A percentile compares a stretch with the other conserved stretches of the same genome.
These are phyloP conservation scores for Phragmites australis DNA, from an alignment of 176 grass and related monocot genomes.

Conservation along the genomic window DNA sequence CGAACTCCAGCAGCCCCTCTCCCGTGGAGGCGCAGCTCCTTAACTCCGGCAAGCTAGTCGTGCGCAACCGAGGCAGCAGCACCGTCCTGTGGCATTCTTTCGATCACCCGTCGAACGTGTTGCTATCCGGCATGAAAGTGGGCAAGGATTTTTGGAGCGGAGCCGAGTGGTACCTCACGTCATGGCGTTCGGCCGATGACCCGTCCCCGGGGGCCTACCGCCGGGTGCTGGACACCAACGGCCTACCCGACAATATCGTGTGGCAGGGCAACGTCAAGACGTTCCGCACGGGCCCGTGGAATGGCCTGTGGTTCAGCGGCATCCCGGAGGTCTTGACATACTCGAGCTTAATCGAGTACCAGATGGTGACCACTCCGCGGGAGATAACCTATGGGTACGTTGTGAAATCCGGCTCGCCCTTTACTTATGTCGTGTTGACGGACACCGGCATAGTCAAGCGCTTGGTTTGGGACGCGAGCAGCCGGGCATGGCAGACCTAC, in stretches of 20 bases:
- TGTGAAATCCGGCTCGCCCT: slow-evolving; percentile 17
- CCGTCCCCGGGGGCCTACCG: slow-evolving; percentile 26
- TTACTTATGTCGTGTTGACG: neutral
- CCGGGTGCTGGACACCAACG: neutral
- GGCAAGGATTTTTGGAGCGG: slow-evolving; percentile 40
- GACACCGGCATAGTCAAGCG: slow-evolving; percentile 25
- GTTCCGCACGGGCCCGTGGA: slow-evolving; percentile 34
- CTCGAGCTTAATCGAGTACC: slow-evolving; percentile 16
- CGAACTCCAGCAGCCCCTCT: neutral
- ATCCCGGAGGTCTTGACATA: slow-evolving; percentile 35
- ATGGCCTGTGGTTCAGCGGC: slow-evolving; percentile 37
- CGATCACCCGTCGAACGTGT: slow-evolving; percentile 6
- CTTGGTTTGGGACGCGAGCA: slow-evolving; percentile 20
- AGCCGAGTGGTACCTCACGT: slow-evolving; percentile 28
- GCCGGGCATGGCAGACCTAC: neutral
- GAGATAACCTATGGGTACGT: slow-evolving; percentile 27
- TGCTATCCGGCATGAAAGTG: slow-evolving; percentile 32
- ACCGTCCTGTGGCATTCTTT: slow-evolving; percentile 5
- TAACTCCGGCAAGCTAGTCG: slow-evolving; percentile 17
- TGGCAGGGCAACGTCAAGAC: slow-evolving; percentile 2
- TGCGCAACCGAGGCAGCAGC: neutral
- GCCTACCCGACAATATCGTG: slow-evolving; percentile 15
- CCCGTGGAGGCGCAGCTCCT: neutral
- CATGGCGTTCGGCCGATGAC: slow-evolving; percentile 27
- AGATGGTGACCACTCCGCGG: neutral